Evolutionary conservation across 306 rosid genomes (phyloP).

Genomic region (Pachyrhizus erosus): DNA sequence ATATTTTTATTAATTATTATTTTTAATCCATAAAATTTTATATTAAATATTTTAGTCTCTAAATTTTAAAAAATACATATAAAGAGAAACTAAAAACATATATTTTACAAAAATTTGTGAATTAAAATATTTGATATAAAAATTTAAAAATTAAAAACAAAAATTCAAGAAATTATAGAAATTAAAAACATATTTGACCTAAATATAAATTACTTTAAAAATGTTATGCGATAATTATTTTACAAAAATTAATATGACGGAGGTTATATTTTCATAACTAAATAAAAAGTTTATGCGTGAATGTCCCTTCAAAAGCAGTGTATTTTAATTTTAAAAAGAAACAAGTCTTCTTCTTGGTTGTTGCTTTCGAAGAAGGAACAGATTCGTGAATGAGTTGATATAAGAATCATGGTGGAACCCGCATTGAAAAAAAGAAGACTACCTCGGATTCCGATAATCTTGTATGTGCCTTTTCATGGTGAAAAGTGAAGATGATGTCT

Average conservation of each 20-base stretch:
- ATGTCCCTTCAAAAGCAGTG: neutral
- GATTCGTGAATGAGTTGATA: slow-evolving; percentile 23
- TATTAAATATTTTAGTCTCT: no score
- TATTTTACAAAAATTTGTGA: no score
- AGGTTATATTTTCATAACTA: neutral
- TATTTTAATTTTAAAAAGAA: neutral
- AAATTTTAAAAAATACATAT: no score
- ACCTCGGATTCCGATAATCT: slow-evolving; percentile 40
- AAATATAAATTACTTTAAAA: no score
- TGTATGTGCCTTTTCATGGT: neutral
- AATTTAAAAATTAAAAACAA: no score
- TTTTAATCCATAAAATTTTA: no score
- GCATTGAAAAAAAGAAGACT: neutral
- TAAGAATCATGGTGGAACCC: slow-evolving; percentile 37
- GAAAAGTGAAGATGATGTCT: slow-evolving; percentile 27
- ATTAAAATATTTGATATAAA: no score
- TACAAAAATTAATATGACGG: neutral
- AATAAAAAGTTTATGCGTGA: neutral
- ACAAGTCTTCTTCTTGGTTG: neutral
- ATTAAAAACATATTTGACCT: no score
- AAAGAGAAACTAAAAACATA: no score
- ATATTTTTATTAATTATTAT: no score
- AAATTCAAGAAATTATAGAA: no score
- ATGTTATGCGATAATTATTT: neutral
- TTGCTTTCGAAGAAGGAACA: slow-evolving; percentile 20